Conservation (phyloP, 768 basidiomycete species). For the Russula lepida region DNA sequence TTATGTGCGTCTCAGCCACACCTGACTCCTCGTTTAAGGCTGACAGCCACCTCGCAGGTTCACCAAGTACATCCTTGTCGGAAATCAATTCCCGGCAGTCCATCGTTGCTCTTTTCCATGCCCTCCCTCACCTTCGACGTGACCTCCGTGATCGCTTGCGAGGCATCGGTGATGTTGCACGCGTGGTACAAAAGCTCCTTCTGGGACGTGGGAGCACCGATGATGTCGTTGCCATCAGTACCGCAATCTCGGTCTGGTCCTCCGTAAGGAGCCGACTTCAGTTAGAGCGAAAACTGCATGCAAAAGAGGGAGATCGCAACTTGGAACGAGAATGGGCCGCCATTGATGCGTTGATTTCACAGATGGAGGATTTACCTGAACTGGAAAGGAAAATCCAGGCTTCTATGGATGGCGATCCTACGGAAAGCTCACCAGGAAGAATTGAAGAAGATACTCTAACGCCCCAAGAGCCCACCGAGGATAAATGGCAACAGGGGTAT, state of each 20-base stretch:
- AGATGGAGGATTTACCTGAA: conserved; percentile 41
- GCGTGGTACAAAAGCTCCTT: conserved; percentile 70
- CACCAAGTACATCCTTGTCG: conserved; percentile 66
- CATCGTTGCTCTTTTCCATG: conserved; percentile 64
- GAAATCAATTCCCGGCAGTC: conserved; percentile 71
- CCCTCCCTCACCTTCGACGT: conserved; percentile 50
- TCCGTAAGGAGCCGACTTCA: conserved; percentile 42
- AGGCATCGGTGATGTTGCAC: conserved; percentile 58
- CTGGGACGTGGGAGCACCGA: conserved; percentile 55
- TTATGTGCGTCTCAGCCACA: conserved; percentile 46
- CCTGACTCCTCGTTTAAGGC: neutral
- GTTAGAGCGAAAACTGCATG: conserved; percentile 51
- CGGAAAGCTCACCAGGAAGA: conserved; percentile 16
- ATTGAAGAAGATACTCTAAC: conserved; percentile 19
- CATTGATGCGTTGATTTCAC: conserved; percentile 44
- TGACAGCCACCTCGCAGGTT: conserved; percentile 41
- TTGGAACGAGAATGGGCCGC: conserved; percentile 44
- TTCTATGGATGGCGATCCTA: conserved; percentile 24
- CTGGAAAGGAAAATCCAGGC: conserved; percentile 54
- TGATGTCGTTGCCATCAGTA: conserved; percentile 58
- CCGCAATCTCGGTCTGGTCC: conserved; percentile 54
- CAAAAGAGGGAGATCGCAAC: conserved; percentile 22
- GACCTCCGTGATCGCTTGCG: conserved; percentile 52
- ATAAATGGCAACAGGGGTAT: conserved; percentile 27
- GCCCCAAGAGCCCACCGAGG: conserved; percentile 17